Percentiles rank a stretch among this genome's conserved stretches.
Conservation (phyloP, 2,329 filamentous ascomycete species). For the Aspergillus sp. region DNA sequence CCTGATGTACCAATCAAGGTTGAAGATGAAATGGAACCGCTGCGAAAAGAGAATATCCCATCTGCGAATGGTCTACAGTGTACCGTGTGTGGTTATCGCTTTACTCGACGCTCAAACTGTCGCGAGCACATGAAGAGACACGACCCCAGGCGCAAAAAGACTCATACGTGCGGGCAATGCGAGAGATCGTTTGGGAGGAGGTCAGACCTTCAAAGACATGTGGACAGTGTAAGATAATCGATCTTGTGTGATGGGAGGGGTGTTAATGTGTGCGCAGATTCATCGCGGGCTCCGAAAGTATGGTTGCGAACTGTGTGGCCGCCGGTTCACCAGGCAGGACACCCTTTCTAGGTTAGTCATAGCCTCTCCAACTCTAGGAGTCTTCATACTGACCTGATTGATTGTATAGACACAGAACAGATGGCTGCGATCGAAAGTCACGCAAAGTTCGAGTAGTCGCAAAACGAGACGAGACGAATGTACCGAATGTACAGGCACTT, state of each 20-base stretch:
- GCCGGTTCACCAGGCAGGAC: slow-evolving; percentile 73
- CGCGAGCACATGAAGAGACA: slow-evolving; percentile 84
- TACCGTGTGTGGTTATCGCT: slow-evolving; percentile 69
- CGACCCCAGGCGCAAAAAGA: slow-evolving; percentile 66
- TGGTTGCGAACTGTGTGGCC: slow-evolving; percentile 65
- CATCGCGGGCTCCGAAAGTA: slow-evolving; percentile 70
- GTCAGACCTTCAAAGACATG: slow-evolving; percentile 65
- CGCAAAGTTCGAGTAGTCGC: neutral
- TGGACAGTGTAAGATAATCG: slow-evolving; percentile 44
- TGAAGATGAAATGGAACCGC: too few relatives aligned
- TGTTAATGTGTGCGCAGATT: slow-evolving; percentile 46
- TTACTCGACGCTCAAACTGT: slow-evolving; percentile 80
- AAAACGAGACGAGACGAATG: neutral
- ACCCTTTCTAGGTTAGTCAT: slow-evolving; percentile 68
- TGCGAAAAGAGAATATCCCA: too few relatives aligned
- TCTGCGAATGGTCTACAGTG: slow-evolving; percentile 66
- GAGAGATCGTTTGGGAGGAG: slow-evolving; percentile 74
- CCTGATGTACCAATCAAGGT: too few relatives aligned
- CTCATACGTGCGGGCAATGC: slow-evolving; percentile 67
- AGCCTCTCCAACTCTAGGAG: neutral
- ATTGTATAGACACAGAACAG: neutral
- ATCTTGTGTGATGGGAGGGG: neutral
- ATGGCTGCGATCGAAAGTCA: neutral
- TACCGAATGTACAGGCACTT: neutral
- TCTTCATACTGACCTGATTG: neutral